phyloP scores from a whole-genome alignment of 2,329 filamentous ascomycete species.

The Ophiostoma piceae region DNA sequence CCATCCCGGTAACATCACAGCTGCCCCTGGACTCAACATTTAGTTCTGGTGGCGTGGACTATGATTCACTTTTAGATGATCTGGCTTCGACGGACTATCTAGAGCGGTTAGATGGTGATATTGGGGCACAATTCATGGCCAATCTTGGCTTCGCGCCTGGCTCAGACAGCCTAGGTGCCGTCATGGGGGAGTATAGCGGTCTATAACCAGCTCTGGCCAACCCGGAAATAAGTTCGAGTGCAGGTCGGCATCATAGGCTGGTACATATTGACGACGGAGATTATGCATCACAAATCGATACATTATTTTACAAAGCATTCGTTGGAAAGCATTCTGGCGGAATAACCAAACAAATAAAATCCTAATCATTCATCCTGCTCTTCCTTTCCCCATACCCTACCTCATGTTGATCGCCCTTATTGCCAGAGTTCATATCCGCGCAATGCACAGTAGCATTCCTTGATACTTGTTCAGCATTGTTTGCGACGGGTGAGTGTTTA shows the following conservation, averaged over 20 bases:
- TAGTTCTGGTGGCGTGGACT: constrained; percentile 37
- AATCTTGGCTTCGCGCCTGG: constrained; percentile 62
- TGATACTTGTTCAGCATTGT: neutral
- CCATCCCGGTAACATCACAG: neutral
- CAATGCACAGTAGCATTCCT: neutral
- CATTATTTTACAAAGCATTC: neutral
- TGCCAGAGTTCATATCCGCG: neutral
- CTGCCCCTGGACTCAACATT: neutral
- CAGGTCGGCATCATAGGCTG: no score
- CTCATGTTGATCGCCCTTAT: neutral
- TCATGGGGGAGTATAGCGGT: constrained; percentile 36
- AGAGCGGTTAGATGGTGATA: constrained; percentile 48
- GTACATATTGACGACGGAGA: no score
- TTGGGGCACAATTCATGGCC: constrained; percentile 55
- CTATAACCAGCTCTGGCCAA: neutral
- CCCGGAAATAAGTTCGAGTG: neutral
- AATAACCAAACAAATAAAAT: neutral
- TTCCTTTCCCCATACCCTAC: neutral
- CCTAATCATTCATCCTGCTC: neutral
- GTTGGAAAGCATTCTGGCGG: neutral
- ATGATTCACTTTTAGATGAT: constrained; percentile 50
- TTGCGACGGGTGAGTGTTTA: neutral
- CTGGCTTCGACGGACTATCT: constrained; percentile 47
- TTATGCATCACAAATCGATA: neutral
- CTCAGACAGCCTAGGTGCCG: constrained; percentile 28